Evolutionary conservation across 345 rosid genomes (phyloP), one percentile per base, ranked within the genome.

Genomic region (Eucalyptus tenuipes): DNA sequence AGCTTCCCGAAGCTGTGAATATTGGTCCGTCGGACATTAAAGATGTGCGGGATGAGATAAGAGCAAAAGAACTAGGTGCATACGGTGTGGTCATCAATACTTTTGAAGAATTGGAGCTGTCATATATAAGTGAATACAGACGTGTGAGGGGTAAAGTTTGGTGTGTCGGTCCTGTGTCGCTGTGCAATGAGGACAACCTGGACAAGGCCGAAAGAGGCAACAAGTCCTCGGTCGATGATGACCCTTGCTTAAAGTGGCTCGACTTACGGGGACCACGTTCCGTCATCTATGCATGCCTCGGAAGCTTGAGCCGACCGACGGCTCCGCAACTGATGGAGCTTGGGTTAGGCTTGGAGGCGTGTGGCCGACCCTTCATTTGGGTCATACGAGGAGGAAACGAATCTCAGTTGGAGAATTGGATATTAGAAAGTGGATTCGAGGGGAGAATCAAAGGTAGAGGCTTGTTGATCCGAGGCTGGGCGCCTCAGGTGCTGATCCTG

Each of bases 281-380:
- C 0, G 94, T 95, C 7, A 17, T 94, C 4, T 95, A 94, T 68
- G 94, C 90, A 79, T 95, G 94, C 80, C 93, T 93, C 2, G 96
- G 96, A 48, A 93, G 93, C 88, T 47, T 92, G 6, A 87, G 89
- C 64, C 89, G 84, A 49, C 88, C 92, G 44, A 85, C 90, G 10
- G 22, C 71, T 20, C 20, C 81, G 8, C 94, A 93, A 33, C 61
- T 93, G 91, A 92, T 85, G 64, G 95, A 93, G 85, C 90, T 93
- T 5, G 95, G 95, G 2, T 31, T 93, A 50, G 97, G 93, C 14
- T 87, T 95, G 4, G 95, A 93, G 49, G 91, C 91, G 59, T 92
- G 95, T 3, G 88, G 90, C 53, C 88, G 40, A 84, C 94, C 94
- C 18, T 92, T 93, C 87, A 50, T 91, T 8, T 92, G 93, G 93